Conservation (phyloP, 345 rosid genomes). For the Populus deltoides region DNA sequence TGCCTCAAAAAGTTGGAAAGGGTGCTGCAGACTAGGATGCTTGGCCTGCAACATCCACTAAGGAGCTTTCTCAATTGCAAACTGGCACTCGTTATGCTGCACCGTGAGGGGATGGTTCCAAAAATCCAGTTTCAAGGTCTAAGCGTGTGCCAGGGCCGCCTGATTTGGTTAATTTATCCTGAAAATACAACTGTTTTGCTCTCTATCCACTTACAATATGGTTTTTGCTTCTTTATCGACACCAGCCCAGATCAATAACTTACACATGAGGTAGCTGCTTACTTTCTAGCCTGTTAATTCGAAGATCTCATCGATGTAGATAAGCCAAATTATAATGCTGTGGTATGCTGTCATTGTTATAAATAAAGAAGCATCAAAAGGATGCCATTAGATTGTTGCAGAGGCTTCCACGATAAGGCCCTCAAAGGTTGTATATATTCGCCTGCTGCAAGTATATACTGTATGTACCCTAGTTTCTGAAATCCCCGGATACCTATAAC, state of each 20-base stretch:
- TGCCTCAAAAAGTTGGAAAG: conserved; percentile 35
- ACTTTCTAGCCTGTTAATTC: background rate
- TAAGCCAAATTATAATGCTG: background rate
- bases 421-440: background rate
- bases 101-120: background rate
- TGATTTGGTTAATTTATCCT: conserved; percentile 7
- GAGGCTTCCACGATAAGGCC: conserved; percentile 6
- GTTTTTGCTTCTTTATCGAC: background rate
- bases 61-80: conserved; percentile 18
- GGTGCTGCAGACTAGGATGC: conserved; percentile 27
- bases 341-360: background rate
- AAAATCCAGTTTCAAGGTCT: conserved; percentile 17
- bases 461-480: conserved; percentile 1
- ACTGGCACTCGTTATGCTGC: conserved; percentile 3
- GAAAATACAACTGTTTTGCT: background rate
- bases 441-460: conserved; percentile 9
- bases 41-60: background rate
- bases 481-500: conserved; percentile 6
- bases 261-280: background rate
- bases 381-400: conserved; percentile 9
- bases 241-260: background rate
- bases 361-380: background rate
- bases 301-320: background rate
- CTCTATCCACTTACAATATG: background rate
- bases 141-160: conserved; percentile 5